Evolutionary conservation across 2,329 filamentous ascomycete genomes (phyloP), one percentile per base, ranked within the genome.

Genomic region (Microdochium bolleyi): DNA sequence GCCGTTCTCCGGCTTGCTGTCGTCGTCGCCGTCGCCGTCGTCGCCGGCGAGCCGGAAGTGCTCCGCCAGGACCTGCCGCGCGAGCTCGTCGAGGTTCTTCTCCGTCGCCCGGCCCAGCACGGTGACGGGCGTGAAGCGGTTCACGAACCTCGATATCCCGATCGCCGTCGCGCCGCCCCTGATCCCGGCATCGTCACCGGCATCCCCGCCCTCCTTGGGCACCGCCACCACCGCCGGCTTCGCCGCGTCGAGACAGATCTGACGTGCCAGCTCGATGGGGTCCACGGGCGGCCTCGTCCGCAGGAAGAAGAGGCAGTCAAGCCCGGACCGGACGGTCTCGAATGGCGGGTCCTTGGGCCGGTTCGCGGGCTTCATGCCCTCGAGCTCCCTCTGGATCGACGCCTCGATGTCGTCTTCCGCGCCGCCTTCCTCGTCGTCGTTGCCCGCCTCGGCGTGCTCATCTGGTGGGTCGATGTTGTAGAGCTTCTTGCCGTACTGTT

Each of bases 371-470:
- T 79, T 82, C 60, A 91, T 78, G 2, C 72, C 75, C 25, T 77
- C 78, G n/a, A 94, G 67, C 68, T 94, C 89, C 63, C 83, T 84
- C 59, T 82, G 67, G 59, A 94, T 89, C 25, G 84, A 79, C 4
- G 81, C 76, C 63, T 91, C 88, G 59, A 94, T 89, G 60, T 90
- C 87, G 21, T 46, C n/a, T n/a, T n/a, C 41, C 9, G 41, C 21
- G 16, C 41, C 41, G n/a, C 70, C 70, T 14, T 67, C 68, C 0
- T 76, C 75, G 19, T 72, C 72, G 5, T 73, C 73, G 7, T 73
- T 72, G 3, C 68, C 70, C 2, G 61, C 70, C 11, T 61, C 67
- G 11, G 67, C 64, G n/a, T n/a, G n/a, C 50, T 64, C 60, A 54
- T 61, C 61, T 53, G 67, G 61, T 22, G 61, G 60, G 38, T 66